Evolutionary conservation across 352 stramenopile species (phyloP).

Genomic region (Phytophthora sp.): DNA sequence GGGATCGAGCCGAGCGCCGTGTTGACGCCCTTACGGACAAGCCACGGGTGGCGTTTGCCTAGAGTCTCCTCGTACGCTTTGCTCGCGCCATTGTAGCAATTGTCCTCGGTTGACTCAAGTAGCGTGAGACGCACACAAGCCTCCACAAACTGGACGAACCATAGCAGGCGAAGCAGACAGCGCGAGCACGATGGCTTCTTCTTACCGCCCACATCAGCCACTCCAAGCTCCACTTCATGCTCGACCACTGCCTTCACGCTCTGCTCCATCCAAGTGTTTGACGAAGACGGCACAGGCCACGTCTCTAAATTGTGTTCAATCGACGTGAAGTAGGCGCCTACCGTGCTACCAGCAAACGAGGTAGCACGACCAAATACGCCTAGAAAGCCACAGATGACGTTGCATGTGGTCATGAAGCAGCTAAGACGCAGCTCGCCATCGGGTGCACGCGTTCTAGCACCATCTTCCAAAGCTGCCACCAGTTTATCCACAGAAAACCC

Average conservation of each 20-base stretch:
- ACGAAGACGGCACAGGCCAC: conserved; percentile 43
- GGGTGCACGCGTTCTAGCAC: conserved; percentile 30
- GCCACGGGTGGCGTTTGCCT: conserved; percentile 79
- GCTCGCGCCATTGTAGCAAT: conserved; percentile 61
- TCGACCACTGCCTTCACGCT: conserved; percentile 65
- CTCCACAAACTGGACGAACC: conserved; percentile 88
- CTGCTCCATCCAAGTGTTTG: conserved; percentile 54
- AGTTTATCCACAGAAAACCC: conserved; percentile 59
- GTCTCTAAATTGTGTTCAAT: conserved; percentile 66
- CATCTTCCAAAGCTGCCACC: conserved; percentile 43
- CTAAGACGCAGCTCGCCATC: conserved; percentile 52
- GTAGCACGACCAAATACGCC: conserved; percentile 81
- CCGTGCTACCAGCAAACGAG: conserved; percentile 79
- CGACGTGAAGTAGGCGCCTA: conserved; percentile 73
- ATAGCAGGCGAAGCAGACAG: conserved; percentile 75
- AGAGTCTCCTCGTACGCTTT: conserved; percentile 88
- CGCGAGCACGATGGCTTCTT: conserved; percentile 84
- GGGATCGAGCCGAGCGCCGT: conserved; percentile 73
- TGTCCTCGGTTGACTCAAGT: conserved; percentile 70
- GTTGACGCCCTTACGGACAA: conserved; percentile 86
- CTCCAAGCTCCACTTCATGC: conserved; percentile 65
- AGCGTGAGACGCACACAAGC: conserved; percentile 73
- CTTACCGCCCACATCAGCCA: conserved; percentile 74
- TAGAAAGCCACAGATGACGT: conserved; percentile 75
- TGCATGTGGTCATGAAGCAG: conserved; percentile 60